Evolutionary conservation across 2,329 filamentous ascomycete genomes (phyloP), one percentile per base, ranked within the genome.

Genomic region (Mycosphaerella arachidis): DNA sequence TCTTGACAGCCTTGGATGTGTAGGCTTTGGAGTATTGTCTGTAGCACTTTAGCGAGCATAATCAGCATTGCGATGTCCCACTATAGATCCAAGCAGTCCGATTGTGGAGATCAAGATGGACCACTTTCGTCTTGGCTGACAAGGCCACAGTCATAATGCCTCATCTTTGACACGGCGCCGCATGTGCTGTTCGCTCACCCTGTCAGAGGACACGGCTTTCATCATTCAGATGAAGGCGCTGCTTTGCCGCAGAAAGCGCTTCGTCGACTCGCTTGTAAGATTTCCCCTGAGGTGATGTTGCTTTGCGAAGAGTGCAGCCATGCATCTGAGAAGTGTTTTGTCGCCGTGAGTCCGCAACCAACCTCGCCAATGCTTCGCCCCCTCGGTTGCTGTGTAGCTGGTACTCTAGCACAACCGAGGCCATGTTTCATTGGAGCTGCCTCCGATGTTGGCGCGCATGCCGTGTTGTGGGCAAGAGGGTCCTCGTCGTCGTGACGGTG

Each of bases 41-140:
- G 51, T 37, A 53, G 51, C 51, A 37, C 37, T 53, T 37, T 40
- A 53, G 51, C 54, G 54, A 56, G 54, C 54, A 48, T 48, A 48
- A 29, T 46, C 40, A 18, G 46, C 46, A 50, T 50, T n/a, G 29
- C 20, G 46, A 10, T 50, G 46, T 50, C 27, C 18, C 13, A 50
- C 29, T 9, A 48, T 48, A 48, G 9, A 48, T 10, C 35, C 10
- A 35, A 35, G 33, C 33, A 24, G 24, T 24, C 24, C 24, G 24
- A 24, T 24, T 24, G 24, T 24, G 24, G 24, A 24, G 24, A 24
- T 24, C 24, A 24, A 24, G 24, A 24, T 1, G 24, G 24, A 24
- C 24, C 24, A 24, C 24, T 24, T 24, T 24, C 24, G 24, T 24
- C 24, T 24, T 24, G 24, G 24, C 24, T 24, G 24, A 24, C 24